Percentiles rank a stretch among this genome's conserved stretches.
These are phyloP conservation scores for Akanthomyces uredinophilus DNA, from an alignment of 2,329 filamentous ascomycete genomes.

Conservation along the genomic window DNA sequence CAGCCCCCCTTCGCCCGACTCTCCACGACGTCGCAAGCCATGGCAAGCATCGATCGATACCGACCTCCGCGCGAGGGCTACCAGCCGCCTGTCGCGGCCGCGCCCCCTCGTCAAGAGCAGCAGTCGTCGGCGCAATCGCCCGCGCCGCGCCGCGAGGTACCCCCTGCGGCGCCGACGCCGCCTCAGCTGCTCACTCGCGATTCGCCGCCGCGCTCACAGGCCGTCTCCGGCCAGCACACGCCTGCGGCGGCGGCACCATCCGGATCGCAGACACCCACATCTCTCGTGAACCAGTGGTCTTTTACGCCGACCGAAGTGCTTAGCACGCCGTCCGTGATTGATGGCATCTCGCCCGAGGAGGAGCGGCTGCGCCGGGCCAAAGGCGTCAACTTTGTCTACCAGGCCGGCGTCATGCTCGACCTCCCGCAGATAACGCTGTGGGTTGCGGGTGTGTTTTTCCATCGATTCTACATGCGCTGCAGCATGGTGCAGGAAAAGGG, in stretches of 20 bases:
- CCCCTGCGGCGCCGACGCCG: conserved; percentile 57
- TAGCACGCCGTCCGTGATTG: conserved; percentile 76
- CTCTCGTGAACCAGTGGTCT: conserved; percentile 67
- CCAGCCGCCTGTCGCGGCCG: conserved; percentile 40
- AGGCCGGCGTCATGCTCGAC: conserved; percentile 88
- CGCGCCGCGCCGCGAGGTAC: conserved; percentile 51
- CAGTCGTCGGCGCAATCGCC: conserved; percentile 29
- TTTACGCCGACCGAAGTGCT: conserved; percentile 79
- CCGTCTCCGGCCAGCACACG: conserved; percentile 37
- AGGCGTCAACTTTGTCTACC: conserved; percentile 93
- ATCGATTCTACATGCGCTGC: conserved; percentile 89
- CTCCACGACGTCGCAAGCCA: conserved; percentile 22
- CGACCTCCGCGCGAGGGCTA: conserved; percentile 53
- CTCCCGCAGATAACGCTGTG: conserved; percentile 87
- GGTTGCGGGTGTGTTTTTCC: conserved; percentile 90
- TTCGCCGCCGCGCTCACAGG: conserved; percentile 48
- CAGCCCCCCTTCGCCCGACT: background rate
- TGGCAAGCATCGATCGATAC: conserved; percentile 58
- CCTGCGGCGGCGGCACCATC: conserved; percentile 30
- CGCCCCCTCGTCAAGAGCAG: conserved; percentile 27
- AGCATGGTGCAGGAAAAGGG: conserved; percentile 71
- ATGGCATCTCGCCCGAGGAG: conserved; percentile 71
- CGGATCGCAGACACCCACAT: conserved; percentile 32
- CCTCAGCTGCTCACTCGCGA: conserved; percentile 50
- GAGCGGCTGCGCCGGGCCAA: conserved; percentile 81